Evolutionary conservation across 768 basidiomycete species (phyloP), one percentile per base, ranked within the genome.

Genomic region (Suillus ampliporus): DNA sequence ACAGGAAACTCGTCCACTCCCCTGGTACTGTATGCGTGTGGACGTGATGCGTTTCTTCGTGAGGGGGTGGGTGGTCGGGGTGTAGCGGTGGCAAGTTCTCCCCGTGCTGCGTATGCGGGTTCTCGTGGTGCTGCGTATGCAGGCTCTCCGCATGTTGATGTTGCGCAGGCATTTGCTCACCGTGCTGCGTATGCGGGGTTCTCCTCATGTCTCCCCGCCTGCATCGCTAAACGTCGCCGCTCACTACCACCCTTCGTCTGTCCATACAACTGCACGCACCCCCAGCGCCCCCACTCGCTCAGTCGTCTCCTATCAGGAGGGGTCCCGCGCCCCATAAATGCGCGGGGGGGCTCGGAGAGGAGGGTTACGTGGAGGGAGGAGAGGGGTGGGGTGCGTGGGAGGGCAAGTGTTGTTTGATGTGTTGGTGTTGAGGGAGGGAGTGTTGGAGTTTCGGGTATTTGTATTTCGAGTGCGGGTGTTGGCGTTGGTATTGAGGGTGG

Each of bases 271-370:
- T 53, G 54, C 23, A 41, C 54, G 19, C 38, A 41, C 1, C 48
- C 67, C 14, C 65, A 72, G 1, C 64, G 62, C 8, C 74, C 73
- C 74, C 74, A 75, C 59, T 76, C 74, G 10, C 64, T 47, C 13
- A 74, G 60, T n/a, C 74, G 68, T 17, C 62, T 68, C 48, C 70
- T 69, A 21, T 75, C 75, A 8, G 74, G 74, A 4, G 74, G 74
- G 0, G 74, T 75, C 13, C 74, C 74, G 3, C 74, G 75, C 21
- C 74, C 74, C 74, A 75, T 75, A 40, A 76, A 75, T 3, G 75
- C 74, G 31, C 75, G 74, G 1, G 72, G 71, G 1, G 73, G 74
- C 47, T 75, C 74, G 14, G 74, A 75, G 8, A 75, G 60, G 1
- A 75, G 47, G 38, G 74, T 74, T 23, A 77, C 74, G 26, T 75